These are phyloP conservation scores for Meyerozyma athensensis DNA, from an alignment of 1,139 yeast species.

Conservation along the genomic window DNA sequence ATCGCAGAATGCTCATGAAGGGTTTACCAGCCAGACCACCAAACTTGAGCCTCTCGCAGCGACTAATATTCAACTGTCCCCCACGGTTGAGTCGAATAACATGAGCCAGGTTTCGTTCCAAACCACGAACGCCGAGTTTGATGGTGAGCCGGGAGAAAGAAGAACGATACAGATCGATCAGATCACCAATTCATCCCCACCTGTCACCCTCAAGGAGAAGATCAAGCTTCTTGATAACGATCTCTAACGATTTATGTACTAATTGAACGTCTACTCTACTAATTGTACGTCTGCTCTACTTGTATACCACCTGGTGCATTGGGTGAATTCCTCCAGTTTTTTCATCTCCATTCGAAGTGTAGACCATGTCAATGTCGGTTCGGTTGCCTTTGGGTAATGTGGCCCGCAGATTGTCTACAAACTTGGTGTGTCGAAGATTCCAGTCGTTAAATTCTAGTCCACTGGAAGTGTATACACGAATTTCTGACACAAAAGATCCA, in stretches of 20 bases:
- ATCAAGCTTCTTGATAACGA: constrained; percentile 18
- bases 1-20: constrained; percentile 16
- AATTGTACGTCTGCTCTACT: background rate
- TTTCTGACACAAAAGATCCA: constrained; percentile 62
- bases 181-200: constrained; percentile 15
- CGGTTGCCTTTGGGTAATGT: background rate
- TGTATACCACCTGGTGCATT: background rate
- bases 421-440: constrained; percentile 8
- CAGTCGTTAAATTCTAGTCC: constrained; percentile 20
- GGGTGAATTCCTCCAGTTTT: background rate
- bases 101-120: constrained; percentile 21
- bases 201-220: constrained; percentile 28
- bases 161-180: constrained; percentile 7
- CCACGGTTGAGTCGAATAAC: constrained; percentile 8
- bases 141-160: constrained; percentile 19
- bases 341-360: background rate
- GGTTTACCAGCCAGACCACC: constrained; percentile 1
- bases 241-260: constrained; percentile 1
- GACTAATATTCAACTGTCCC: background rate
- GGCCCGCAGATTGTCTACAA: background rate
- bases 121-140: constrained; percentile 30
- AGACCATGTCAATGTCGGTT: constrained; percentile 2
- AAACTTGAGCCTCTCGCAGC: background rate
- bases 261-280: background rate
- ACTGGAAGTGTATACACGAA: constrained; percentile 42